These are phyloP conservation scores for Hypoxylon lenormandii DNA, from an alignment of 495 filamentous ascomycete genomes.

Conservation along the genomic window DNA sequence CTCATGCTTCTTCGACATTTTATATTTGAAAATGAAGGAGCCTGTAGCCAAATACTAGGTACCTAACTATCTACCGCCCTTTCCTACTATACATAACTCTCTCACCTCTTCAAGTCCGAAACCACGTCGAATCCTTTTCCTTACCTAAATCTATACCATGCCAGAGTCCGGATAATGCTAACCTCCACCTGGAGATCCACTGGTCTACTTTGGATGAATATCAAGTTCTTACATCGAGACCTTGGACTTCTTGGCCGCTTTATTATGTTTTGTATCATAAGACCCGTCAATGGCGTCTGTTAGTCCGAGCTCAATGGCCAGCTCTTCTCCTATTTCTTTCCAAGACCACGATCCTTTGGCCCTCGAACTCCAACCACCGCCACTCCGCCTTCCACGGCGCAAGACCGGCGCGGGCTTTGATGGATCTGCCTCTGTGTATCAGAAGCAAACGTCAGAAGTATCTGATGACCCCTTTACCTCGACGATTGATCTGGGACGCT, in stretches of 20 bases:
- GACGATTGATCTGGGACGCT: neutral
- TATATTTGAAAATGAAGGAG: too few species aligned
- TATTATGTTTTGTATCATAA: constrained; percentile 40
- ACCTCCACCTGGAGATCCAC: neutral
- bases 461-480: neutral
- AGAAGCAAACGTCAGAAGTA: constrained; percentile 7
- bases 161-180: neutral
- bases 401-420: constrained; percentile 33
- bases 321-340: constrained; percentile 29
- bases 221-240: constrained; percentile 21
- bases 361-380: constrained; percentile 48
- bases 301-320: constrained; percentile 14
- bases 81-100: too few species aligned
- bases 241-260: constrained; percentile 43
- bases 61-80: too few species aligned
- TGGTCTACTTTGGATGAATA: constrained; percentile 22
- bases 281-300: constrained; percentile 29
- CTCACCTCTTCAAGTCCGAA: too few species aligned
- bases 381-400: constrained; percentile 47
- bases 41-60: too few species aligned
- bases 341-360: constrained; percentile 33
- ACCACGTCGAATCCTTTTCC: neutral
- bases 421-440: constrained; percentile 14
- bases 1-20: neutral
- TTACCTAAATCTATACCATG: neutral